These are phyloP conservation scores for Fusarium sp. DNA, from an alignment of 2,329 filamentous ascomycete species.

Conservation along the genomic window DNA sequence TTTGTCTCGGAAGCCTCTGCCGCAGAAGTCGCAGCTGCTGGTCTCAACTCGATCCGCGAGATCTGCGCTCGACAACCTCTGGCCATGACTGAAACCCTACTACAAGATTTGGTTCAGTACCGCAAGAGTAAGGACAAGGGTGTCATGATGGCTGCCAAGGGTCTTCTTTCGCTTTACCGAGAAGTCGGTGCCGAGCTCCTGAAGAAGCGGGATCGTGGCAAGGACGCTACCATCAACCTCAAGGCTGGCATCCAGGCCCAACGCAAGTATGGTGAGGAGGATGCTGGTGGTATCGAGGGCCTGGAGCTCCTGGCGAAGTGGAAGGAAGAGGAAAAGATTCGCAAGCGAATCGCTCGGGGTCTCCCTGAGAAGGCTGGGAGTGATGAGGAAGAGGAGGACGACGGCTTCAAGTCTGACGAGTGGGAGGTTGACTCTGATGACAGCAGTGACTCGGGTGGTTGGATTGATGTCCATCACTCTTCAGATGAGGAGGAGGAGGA, in stretches of 20 bases:
- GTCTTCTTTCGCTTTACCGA: slow-evolving; percentile 88
- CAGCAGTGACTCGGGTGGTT: slow-evolving; percentile 82
- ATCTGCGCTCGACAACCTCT: slow-evolving; percentile 92
- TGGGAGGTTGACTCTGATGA: slow-evolving; percentile 73
- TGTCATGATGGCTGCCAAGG: slow-evolving; percentile 98
- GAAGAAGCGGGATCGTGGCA: slow-evolving; percentile 90
- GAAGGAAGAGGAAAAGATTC: slow-evolving; percentile 89
- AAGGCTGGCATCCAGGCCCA: slow-evolving; percentile 80
- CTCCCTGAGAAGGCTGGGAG: slow-evolving; percentile 71
- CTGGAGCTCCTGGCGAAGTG: slow-evolving; percentile 91
- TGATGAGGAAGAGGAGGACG: slow-evolving; percentile 70
- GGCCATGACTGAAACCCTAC: slow-evolving; percentile 95
- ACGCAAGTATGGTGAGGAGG: slow-evolving; percentile 85
- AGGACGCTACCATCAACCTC: slow-evolving; percentile 87
- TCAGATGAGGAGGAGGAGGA: slow-evolving; percentile 79
- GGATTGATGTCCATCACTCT: slow-evolving; percentile 91
- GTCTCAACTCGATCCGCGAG: slow-evolving; percentile 93
- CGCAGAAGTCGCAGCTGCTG: slow-evolving; percentile 89
- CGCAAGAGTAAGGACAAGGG: slow-evolving; percentile 98
- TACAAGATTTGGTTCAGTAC: slow-evolving; percentile 96
- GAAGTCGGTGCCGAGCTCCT: slow-evolving; percentile 92
- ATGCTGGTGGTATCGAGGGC: slow-evolving; percentile 86
- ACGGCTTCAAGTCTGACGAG: slow-evolving; percentile 65
- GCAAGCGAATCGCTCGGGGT: slow-evolving; percentile 77
- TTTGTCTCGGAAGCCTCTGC: slow-evolving; percentile 97